Base-by-base conservation (phyloP, 108 stramenopile species). In the Nannochloropsis oceanica region DNA sequence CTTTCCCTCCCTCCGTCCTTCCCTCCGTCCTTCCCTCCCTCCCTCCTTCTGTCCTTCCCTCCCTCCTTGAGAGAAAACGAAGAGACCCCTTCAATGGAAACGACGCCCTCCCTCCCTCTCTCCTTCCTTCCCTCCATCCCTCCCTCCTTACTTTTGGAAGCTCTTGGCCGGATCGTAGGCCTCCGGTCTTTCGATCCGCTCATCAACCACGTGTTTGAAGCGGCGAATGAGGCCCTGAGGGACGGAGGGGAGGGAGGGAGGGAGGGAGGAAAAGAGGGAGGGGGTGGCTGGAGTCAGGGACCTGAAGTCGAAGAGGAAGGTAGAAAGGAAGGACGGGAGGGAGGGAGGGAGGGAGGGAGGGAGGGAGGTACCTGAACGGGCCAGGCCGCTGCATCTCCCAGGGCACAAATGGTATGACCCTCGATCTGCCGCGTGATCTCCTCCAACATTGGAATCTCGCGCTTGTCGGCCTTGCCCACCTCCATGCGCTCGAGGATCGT, bases 341-440 rank as follows among this genome's bases (percentile, higher is more conserved):
- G 26, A 25, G 11, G 80, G 25, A 80, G 25, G 80, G 24, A 11
- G 18, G 24, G 25, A 25, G 24, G 25, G 18, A 25, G 24, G 44
- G 22, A 83, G 24, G 2, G n/a, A 0, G 42, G 11, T n/a, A 88
- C 97, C 91, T 99, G 99, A 9, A 99, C 95, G 80, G 99, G 99
- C 99, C 99, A 99, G 22, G 99, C 99, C 11, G 99, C 99, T 8
- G 99, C 99, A 88, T 99, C 99, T 42, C 99, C 99, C n/a, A 99
- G 91, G 13, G 99, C 99, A 90, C 99, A 99, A 84, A 99, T 99
- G 82, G 99, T 99, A 90, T 99, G 99, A 79, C 98, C 98, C 91
- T 99, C 99, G 89, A 99, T 99, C 87, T 97, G 95, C 27, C 99
- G 94, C 50, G 95, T 93, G 88, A 99, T 97, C 91, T 99, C 99